A percentile compares a stretch with the other conserved stretches of the same genome.
These are phyloP conservation scores for Didymella arachidicola DNA, from an alignment of 2,329 filamentous ascomycete species.

Conservation along the genomic window DNA sequence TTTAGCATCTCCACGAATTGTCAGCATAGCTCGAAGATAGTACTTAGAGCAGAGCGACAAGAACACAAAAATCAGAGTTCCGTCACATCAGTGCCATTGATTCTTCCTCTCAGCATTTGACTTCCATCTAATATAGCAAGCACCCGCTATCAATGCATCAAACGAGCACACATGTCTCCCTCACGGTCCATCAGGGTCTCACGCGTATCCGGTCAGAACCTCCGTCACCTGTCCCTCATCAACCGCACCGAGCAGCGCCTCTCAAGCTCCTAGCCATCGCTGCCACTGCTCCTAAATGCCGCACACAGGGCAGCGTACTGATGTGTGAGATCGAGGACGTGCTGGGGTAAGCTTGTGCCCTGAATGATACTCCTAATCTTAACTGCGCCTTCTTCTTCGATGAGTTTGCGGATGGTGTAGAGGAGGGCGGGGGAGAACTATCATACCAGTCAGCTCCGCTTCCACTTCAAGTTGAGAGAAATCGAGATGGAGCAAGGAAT, in stretches of 20 bases:
- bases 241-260: not conserved
- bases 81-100: not conserved
- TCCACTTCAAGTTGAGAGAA: not conserved
- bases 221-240: not conserved
- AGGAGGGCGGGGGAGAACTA: conserved; percentile 91
- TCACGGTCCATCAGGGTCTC: not conserved
- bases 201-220: not conserved
- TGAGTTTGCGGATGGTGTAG: conserved; percentile 86
- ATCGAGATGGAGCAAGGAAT: not conserved
- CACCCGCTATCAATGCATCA: conserved; percentile 9
- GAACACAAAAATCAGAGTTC: not conserved
- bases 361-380: conserved; percentile 98
- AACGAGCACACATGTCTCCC: not conserved
- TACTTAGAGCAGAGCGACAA: no score
- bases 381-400: conserved; percentile 96
- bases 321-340: conserved; percentile 92
- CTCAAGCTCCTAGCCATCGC: conserved; percentile 69
- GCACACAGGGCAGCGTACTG: conserved; percentile 95
- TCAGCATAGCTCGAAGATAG: not conserved
- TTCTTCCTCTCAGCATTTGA: not conserved
- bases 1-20: not conserved
- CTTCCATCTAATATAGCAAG: not conserved
- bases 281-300: conserved; percentile 92
- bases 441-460: not conserved
- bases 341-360: conserved; percentile 90